Conservation (phyloP, 768 basidiomycete genomes). For the Melanogaster broomeanus region DNA sequence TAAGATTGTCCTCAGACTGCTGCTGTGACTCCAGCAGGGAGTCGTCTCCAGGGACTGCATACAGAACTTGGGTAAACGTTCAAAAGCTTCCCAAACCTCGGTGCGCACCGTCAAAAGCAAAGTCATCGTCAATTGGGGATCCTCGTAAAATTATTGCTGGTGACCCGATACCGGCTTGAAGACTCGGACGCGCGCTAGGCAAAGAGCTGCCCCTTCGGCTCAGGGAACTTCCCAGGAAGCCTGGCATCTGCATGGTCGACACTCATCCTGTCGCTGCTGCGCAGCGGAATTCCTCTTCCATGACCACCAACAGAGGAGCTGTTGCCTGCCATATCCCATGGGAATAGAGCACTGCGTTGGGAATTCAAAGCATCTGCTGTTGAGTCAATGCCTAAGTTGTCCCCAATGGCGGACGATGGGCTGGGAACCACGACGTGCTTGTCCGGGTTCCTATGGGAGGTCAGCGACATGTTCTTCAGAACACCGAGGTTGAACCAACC, state of each 20-base stretch:
- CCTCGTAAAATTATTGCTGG: slow-evolving; percentile 43
- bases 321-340: slow-evolving; percentile 80
- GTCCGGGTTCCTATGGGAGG: slow-evolving; percentile 71
- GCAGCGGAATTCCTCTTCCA: slow-evolving; percentile 30
- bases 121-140: slow-evolving; percentile 59
- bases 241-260: slow-evolving; percentile 54
- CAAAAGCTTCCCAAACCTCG: background rate
- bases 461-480: slow-evolving; percentile 11
- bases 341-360: slow-evolving; percentile 72
- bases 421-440: slow-evolving; percentile 76
- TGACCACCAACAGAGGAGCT: slow-evolving; percentile 55
- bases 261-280: slow-evolving; percentile 47
- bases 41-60: slow-evolving; percentile 30
- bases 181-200: slow-evolving; percentile 49
- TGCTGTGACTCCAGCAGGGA: slow-evolving; percentile 50
- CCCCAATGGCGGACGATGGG: slow-evolving; percentile 51
- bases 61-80: slow-evolving; percentile 13
- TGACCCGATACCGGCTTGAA: slow-evolving; percentile 45
- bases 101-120: slow-evolving; percentile 62
- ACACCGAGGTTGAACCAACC: slow-evolving; percentile 38
- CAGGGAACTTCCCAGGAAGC: slow-evolving; percentile 52
- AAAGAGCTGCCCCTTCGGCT: slow-evolving; percentile 62
- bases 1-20: slow-evolving; percentile 53
- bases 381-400: slow-evolving; percentile 49
- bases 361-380: slow-evolving; percentile 46